Conservation (phyloP, 441 rosid genomes). For the Omphalea diandra region DNA sequence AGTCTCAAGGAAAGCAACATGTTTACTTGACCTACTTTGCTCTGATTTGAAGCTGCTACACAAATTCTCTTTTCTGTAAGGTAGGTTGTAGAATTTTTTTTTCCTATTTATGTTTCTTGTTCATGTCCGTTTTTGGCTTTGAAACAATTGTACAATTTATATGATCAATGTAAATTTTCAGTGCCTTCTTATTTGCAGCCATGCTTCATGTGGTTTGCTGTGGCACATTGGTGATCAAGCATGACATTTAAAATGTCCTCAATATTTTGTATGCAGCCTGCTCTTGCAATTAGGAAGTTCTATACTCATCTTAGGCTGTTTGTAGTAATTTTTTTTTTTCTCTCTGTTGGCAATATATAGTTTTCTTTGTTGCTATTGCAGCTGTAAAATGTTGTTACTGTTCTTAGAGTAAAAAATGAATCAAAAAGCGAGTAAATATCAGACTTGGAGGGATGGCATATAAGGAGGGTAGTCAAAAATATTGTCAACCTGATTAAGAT, state of each 20-base stretch:
- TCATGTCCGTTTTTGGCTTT: neutral
- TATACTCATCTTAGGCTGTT: neutral
- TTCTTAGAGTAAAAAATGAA: neutral
- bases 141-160: neutral
- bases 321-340: neutral
- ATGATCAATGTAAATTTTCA: neutral
- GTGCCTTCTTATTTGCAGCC: neutral
- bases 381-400: neutral
- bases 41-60: constrained; percentile 5
- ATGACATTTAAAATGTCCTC: neutral
- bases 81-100: neutral
- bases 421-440: neutral
- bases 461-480: neutral
- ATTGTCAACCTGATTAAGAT: neutral
- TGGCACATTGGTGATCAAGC: neutral
- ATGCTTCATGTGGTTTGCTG: neutral
- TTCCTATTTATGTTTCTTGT: neutral
- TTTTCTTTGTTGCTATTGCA: neutral
- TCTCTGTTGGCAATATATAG: neutral
- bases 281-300: neutral
- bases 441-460: neutral
- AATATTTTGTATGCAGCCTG: neutral
- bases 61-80: neutral
- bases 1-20: neutral
- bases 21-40: neutral